These are phyloP conservation scores for Amauroascus niger DNA, from an alignment of 2,329 filamentous ascomycete species.

Conservation along the genomic window DNA sequence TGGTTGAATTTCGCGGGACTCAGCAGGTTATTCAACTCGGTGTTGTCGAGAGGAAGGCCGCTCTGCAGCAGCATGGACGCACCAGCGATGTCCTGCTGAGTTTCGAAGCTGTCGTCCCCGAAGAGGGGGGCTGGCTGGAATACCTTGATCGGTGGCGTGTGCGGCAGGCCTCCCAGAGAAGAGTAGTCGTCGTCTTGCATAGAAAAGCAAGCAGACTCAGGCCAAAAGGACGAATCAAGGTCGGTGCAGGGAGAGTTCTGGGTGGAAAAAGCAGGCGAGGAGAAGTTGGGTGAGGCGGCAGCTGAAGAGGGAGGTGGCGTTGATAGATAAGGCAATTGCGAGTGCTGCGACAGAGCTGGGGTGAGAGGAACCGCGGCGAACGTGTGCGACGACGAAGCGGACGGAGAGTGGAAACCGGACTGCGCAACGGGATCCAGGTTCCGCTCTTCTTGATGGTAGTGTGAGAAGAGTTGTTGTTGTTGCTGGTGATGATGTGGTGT, in stretches of 20 bases:
- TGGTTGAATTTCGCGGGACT: conserved; percentile 13
- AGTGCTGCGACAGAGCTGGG: conserved; percentile 10
- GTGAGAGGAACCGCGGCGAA: conserved; percentile 13
- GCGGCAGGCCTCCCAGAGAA: conserved; percentile 25
- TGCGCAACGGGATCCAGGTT: not conserved
- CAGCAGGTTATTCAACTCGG: conserved; percentile 13
- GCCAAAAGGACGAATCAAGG: conserved; percentile 15
- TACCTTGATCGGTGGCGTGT: conserved; percentile 22
- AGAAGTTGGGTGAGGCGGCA: conserved; percentile 10
- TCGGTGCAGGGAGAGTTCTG: conserved; percentile 16
- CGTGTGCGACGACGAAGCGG: conserved; percentile 1
- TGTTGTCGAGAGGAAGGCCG: not conserved
- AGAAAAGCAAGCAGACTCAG: conserved; percentile 12
- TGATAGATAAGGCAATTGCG: conserved; percentile 7
- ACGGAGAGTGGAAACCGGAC: not conserved
- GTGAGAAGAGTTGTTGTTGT: not conserved
- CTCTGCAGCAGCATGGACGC: conserved; percentile 33
- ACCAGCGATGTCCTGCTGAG: conserved; percentile 17
- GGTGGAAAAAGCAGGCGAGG: conserved; percentile 15
- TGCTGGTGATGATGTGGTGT: not conserved
- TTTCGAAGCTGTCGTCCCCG: conserved; percentile 21
- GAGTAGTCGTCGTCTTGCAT: conserved; percentile 15
- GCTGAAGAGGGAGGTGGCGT: conserved; percentile 10
- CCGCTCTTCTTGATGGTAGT: not conserved
- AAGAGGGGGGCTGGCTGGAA: conserved; percentile 23